Percentiles rank a stretch among this genome's conserved stretches.
Conservation (phyloP, 805 yeast genomes). For the Pichia scutulata region DNA sequence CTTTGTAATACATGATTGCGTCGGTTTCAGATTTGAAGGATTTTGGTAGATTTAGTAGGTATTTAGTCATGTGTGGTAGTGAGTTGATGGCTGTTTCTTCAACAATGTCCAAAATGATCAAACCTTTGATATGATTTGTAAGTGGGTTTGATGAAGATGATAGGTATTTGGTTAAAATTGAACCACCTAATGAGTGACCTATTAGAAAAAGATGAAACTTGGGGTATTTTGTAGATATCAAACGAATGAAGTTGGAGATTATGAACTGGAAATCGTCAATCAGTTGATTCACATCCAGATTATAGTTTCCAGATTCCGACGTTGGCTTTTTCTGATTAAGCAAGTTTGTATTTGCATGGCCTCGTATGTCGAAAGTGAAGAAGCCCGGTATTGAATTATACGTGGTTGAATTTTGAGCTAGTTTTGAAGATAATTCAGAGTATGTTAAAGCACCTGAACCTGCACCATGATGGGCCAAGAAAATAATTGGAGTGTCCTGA, state of each 20-base stretch:
- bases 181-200: constrained; percentile 93
- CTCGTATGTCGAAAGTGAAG: constrained; percentile 72
- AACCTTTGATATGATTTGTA: constrained; percentile 55
- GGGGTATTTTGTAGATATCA: constrained; percentile 3
- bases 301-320: constrained; percentile 17
- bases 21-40: constrained; percentile 42
- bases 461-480: constrained; percentile 88
- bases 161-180: constrained; percentile 54
- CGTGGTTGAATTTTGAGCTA: constrained; percentile 28
- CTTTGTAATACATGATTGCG: constrained; percentile 82
- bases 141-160: constrained; percentile 11
- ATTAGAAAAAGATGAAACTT: constrained; percentile 44
- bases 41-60: constrained; percentile 58
- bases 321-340: no score
- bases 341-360: constrained; percentile 58
- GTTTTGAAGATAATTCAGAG: constrained; percentile 38
- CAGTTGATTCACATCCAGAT: constrained; percentile 43
- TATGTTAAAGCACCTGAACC: constrained; percentile 84
- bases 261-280: constrained; percentile 51
- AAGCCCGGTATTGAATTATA: constrained; percentile 46
- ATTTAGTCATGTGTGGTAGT: constrained; percentile 56
- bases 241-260: constrained; percentile 31
- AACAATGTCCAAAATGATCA: constrained; percentile 81
- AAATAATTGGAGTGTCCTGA: constrained; percentile 39
- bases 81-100: constrained; percentile 85